phyloP scores from a whole-genome alignment of 805 yeast genomes.

The Candida sithepensis region DNA sequence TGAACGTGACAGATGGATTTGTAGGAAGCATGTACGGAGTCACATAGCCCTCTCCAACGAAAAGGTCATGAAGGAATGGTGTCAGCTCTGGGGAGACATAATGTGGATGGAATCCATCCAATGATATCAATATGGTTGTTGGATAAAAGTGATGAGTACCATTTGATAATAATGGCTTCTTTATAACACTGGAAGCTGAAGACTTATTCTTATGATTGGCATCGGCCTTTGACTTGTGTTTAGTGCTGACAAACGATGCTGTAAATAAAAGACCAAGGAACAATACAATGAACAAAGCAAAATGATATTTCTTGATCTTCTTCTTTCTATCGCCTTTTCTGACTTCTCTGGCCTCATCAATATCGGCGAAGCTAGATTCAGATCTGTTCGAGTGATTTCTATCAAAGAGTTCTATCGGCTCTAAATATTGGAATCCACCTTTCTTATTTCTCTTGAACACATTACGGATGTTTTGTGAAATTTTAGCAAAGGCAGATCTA shows the following conservation, averaged over 20 bases:
- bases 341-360: conserved; percentile 7
- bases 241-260: conserved; percentile 4
- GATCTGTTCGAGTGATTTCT: conserved; percentile 17
- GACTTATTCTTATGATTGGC: background rate
- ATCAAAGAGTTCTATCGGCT: conserved; percentile 28
- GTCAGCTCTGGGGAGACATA: conserved; percentile 64
- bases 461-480: conserved; percentile 5
- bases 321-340: conserved; percentile 1
- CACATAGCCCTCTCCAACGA: conserved; percentile 51
- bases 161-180: conserved; percentile 39
- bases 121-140: conserved; percentile 75
- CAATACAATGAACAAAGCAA: conserved; percentile 3
- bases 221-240: conserved; percentile 1
- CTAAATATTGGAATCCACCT: conserved; percentile 16
- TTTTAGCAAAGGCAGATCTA: conserved; percentile 5
- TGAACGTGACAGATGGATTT: conserved; percentile 86
- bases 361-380: conserved; percentile 20
- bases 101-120: conserved; percentile 92
- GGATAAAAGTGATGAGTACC: conserved; percentile 70
- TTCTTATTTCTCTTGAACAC: conserved; percentile 3
- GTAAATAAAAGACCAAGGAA: conserved; percentile 8
- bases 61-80: conserved; percentile 64
- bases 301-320: conserved; percentile 9
- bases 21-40: conserved; percentile 86
- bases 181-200: background rate